Evolutionary conservation across 2,329 filamentous ascomycete species (phyloP).

Genomic region (Aspergillus sp.): DNA sequence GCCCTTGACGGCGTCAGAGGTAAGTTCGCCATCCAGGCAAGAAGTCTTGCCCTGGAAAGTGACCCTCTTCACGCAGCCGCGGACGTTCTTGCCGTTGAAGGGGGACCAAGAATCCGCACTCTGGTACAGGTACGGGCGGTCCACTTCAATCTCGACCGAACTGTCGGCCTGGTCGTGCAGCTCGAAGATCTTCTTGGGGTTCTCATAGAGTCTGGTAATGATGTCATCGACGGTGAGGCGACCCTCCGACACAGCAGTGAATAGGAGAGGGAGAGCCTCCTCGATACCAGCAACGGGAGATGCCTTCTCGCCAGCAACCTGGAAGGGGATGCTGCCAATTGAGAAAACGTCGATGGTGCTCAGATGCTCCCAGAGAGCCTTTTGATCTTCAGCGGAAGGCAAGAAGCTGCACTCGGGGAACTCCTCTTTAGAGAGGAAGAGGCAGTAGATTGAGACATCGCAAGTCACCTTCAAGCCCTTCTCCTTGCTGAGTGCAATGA

Average conservation of each 20-base stretch:
- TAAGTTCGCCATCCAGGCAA: slow-evolving; percentile 68
- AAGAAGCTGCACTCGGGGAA: slow-evolving; percentile 66
- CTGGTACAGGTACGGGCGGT: slow-evolving; percentile 64
- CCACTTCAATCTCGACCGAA: slow-evolving; percentile 71
- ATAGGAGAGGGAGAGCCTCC: slow-evolving; percentile 69
- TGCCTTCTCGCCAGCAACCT: slow-evolving; percentile 60
- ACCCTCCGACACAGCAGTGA: slow-evolving; percentile 73
- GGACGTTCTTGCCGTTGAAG: slow-evolving; percentile 66
- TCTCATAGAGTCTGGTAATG: slow-evolving; percentile 68
- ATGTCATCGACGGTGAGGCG: slow-evolving; percentile 72
- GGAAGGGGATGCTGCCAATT: slow-evolving; percentile 73
- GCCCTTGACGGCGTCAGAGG: slow-evolving; percentile 57
- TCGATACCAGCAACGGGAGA: slow-evolving; percentile 66
- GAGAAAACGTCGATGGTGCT: slow-evolving; percentile 75
- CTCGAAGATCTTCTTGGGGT: slow-evolving; percentile 78
- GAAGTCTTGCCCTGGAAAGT: slow-evolving; percentile 72
- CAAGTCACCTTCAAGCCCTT: slow-evolving; percentile 81
- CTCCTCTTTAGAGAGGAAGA: slow-evolving; percentile 71
- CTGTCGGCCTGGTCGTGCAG: slow-evolving; percentile 75
- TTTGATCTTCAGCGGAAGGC: slow-evolving; percentile 66
- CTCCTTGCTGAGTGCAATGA: slow-evolving; percentile 74
- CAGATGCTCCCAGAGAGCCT: slow-evolving; percentile 71
- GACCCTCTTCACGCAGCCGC: slow-evolving; percentile 69
- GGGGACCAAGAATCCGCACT: slow-evolving; percentile 62
- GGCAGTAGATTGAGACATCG: slow-evolving; percentile 75